Conservation (phyloP, 2,329 filamentous ascomycete genomes). For the Fusarium subglutinans region DNA sequence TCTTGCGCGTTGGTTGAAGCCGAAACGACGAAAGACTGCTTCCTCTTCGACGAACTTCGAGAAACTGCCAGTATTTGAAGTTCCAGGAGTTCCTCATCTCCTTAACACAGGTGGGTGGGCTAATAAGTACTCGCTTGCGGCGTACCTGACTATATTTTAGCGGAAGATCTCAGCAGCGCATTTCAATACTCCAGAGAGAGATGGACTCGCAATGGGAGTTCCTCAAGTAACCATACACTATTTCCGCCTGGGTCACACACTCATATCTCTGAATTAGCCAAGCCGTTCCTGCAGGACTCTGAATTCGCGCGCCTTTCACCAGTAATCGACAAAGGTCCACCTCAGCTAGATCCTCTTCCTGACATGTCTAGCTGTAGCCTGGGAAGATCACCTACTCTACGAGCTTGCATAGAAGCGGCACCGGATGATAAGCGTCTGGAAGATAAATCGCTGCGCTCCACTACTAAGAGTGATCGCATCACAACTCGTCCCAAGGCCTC, state of each 20-base stretch:
- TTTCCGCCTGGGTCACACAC: background rate
- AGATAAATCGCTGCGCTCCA: constrained; percentile 28
- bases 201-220: constrained; percentile 37
- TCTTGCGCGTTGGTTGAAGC: constrained; percentile 18
- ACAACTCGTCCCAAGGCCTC: background rate
- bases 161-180: constrained; percentile 37
- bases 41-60: constrained; percentile 1
- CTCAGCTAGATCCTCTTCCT: constrained; percentile 43
- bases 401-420: constrained; percentile 43
- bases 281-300: background rate
- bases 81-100: constrained; percentile 1
- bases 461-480: background rate
- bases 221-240: background rate
- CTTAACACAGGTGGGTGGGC: background rate
- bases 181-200: constrained; percentile 44
- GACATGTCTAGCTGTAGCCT: constrained; percentile 39
- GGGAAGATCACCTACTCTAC: constrained; percentile 44
- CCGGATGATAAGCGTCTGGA: constrained; percentile 44
- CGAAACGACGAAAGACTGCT: constrained; percentile 23
- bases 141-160: background rate
- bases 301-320: background rate
- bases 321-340: constrained; percentile 26
- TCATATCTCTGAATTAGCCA: background rate
- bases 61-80: background rate
- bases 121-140: background rate